phyloP scores from a whole-genome alignment of 2,329 filamentous ascomycete genomes.

The Tolypocladium pustulatum region DNA sequence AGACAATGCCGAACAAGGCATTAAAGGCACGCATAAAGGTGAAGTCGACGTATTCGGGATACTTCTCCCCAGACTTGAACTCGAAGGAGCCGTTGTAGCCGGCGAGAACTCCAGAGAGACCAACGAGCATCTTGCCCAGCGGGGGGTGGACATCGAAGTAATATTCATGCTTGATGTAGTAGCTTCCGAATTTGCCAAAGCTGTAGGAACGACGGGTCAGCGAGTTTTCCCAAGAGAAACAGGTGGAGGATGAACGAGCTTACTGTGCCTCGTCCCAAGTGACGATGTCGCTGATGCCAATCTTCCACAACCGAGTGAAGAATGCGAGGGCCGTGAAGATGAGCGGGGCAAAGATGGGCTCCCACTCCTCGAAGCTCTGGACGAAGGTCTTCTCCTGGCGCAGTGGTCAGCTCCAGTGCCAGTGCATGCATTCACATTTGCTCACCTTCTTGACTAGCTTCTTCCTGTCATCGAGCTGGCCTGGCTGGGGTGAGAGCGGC shows the following conservation, averaged over 20 bases:
- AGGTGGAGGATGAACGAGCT: constrained; percentile 15
- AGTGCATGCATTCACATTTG: not conserved
- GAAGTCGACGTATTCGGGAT: constrained; percentile 89
- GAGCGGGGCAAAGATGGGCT: constrained; percentile 50
- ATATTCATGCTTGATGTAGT: constrained; percentile 98
- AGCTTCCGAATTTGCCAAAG: constrained; percentile 96
- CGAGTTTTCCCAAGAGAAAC: not conserved
- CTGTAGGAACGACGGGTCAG: constrained; percentile 27
- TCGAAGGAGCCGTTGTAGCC: constrained; percentile 99
- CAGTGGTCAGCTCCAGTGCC: constrained; percentile 8
- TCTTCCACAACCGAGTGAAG: constrained; percentile 60
- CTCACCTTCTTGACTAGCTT: constrained; percentile 45
- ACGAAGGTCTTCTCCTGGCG: constrained; percentile 45
- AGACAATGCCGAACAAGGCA: constrained; percentile 83
- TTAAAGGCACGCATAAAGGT: constrained; percentile 99
- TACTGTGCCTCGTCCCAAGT: constrained; percentile 60
- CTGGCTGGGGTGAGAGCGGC: constrained; percentile 21
- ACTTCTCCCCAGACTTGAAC: constrained; percentile 96
- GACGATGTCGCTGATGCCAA: constrained; percentile 56
- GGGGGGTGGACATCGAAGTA: constrained; percentile 92
- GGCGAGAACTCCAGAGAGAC: constrained; percentile 87
- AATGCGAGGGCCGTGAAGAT: constrained; percentile 51
- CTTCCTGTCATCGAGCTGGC: constrained; percentile 49
- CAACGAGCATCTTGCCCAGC: constrained; percentile 96
- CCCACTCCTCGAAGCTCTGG: constrained; percentile 52